Evolutionary conservation across 2,329 filamentous ascomycete species (phyloP).

Genomic region (Colletotrichum destructivum): DNA sequence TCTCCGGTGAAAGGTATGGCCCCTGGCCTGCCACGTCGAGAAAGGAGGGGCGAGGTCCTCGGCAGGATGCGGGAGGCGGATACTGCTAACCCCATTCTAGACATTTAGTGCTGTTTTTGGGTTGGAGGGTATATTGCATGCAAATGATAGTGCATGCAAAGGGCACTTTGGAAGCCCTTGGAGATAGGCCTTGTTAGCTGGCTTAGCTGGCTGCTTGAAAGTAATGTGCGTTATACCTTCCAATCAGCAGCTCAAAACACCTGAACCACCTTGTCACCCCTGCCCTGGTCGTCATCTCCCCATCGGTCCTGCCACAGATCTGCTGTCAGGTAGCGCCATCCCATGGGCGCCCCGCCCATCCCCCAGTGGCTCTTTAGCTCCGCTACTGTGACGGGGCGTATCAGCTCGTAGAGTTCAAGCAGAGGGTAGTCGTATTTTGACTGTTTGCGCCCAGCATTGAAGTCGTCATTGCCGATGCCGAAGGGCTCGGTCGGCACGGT

Average conservation of each 20-base stretch:
- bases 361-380: conserved; percentile 48
- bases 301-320: conserved; percentile 47
- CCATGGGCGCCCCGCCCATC: conserved; percentile 48
- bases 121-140: not conserved
- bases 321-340: conserved; percentile 45
- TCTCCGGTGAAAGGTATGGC: conserved; percentile 42
- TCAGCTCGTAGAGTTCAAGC: conserved; percentile 31
- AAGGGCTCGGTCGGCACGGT: conserved; percentile 42
- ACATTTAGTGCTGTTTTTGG: conserved; percentile 5
- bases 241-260: not conserved
- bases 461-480: conserved; percentile 50
- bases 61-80: conserved; percentile 7
- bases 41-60: conserved; percentile 13
- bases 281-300: conserved; percentile 39
- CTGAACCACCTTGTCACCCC: not conserved
- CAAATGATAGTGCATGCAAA: not conserved
- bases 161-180: too few relatives aligned
- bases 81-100: conserved; percentile 28
- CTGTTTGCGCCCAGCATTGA: conserved; percentile 48
- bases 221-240: too few relatives aligned
- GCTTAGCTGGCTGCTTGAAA: too few relatives aligned
- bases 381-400: conserved; percentile 45
- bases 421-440: conserved; percentile 50
- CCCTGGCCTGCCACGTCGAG: conserved; percentile 38
- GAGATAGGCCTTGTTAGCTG: too few relatives aligned